A percentile compares a stretch with the other conserved stretches of the same genome.
phyloP scores from a whole-genome alignment of 2,329 filamentous ascomycete genomes.

The Sclerotinia trifoliorum region DNA sequence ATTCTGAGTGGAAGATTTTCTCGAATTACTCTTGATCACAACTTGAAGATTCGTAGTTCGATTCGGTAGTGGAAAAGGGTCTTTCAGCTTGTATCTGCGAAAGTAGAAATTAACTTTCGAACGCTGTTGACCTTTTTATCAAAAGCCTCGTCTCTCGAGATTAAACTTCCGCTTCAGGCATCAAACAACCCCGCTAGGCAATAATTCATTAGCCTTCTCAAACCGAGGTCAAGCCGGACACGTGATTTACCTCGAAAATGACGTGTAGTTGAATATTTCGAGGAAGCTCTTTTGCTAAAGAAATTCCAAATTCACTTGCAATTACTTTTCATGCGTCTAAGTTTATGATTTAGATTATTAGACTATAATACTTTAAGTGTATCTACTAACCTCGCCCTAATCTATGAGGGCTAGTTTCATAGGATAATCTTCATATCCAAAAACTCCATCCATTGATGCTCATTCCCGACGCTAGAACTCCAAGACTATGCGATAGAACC shows the following conservation, averaged over 20 bases:
- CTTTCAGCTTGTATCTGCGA: conserved; percentile 8
- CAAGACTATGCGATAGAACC: background rate
- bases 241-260: background rate
- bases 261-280: background rate
- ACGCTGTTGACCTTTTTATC: conserved; percentile 17
- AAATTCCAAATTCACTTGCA: background rate
- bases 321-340: background rate
- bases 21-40: background rate
- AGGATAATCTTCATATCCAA: background rate
- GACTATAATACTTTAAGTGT: background rate
- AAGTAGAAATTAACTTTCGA: background rate
- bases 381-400: background rate
- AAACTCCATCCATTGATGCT: background rate
- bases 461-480: background rate
- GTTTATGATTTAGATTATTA: background rate
- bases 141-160: conserved; percentile 22
- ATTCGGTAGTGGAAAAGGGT: background rate
- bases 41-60: background rate
- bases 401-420: background rate
- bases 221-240: background rate
- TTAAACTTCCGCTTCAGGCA: conserved; percentile 22
- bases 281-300: background rate
- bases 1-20: background rate
- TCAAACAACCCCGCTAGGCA: conserved; percentile 18
- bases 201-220: background rate